A percentile compares a stretch with the other conserved stretches of the same genome.
Evolutionary conservation across 140 eudicot species (phyloP).

Genomic region (Flaveria floridana): DNA sequence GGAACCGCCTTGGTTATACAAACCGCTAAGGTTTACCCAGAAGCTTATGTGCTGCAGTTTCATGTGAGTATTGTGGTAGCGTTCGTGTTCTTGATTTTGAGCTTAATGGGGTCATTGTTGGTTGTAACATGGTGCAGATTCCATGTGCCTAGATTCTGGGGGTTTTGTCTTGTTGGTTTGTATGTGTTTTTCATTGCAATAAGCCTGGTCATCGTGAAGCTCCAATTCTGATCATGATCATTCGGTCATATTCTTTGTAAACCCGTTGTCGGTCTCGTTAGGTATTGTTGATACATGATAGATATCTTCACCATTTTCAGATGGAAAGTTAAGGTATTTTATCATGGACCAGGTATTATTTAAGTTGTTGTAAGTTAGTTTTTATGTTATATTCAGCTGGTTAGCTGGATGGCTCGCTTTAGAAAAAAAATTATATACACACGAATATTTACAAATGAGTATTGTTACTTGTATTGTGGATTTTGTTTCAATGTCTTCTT

Average conservation of each 20-base stretch:
- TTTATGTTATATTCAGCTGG: constrained; percentile 16
- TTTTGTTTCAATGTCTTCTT: too few relatives aligned
- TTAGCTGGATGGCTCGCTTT: background rate
- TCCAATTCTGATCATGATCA: constrained; percentile 52
- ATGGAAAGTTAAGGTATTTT: constrained; percentile 16
- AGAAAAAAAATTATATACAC: background rate
- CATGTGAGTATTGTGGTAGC: constrained; percentile 86
- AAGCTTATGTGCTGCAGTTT: constrained; percentile 78
- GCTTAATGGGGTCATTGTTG: constrained; percentile 90
- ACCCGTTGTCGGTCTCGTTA: constrained; percentile 4
- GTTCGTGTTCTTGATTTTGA: constrained; percentile 79
- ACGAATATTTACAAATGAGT: background rate
- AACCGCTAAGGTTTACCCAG: constrained; percentile 66
- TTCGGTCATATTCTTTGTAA: background rate
- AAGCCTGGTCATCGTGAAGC: constrained; percentile 70
- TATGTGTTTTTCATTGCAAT: constrained; percentile 63
- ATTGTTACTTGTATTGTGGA: too few relatives aligned
- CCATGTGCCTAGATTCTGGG: constrained; percentile 92
- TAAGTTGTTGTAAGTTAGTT: constrained; percentile 14
- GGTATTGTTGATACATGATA: constrained; percentile 10
- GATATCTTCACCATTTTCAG: constrained; percentile 10
- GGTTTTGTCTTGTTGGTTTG: constrained; percentile 90
- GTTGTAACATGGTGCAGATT: constrained; percentile 87
- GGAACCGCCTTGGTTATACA: constrained; percentile 90
- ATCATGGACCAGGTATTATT: constrained; percentile 12